Conservation (phyloP, 1,284 basidiomycete species). For the Sporisorium scitamineum region DNA sequence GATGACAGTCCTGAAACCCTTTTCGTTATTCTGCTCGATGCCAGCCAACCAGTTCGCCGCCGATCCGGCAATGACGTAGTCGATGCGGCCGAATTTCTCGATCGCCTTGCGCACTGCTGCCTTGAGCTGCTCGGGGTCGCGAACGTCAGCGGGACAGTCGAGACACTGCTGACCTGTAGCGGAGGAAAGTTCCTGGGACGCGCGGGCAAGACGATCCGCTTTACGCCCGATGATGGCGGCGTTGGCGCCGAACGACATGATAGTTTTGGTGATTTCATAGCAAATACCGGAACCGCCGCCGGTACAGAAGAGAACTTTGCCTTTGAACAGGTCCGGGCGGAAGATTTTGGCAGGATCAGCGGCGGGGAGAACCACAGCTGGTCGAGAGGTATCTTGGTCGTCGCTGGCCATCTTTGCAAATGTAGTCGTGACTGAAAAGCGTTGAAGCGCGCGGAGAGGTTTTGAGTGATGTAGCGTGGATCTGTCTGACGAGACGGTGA, state of each 20-base stretch:
- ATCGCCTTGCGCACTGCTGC: constrained; percentile 81
- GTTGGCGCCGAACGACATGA: constrained; percentile 86
- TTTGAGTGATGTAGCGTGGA: background rate
- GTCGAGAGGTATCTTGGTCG: constrained; percentile 24
- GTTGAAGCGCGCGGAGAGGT: background rate
- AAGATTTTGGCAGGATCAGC: constrained; percentile 71
- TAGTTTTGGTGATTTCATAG: constrained; percentile 78
- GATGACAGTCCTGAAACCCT: constrained; percentile 84
- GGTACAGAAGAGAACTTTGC: constrained; percentile 93
- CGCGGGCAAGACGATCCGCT: constrained; percentile 80
- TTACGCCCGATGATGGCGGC: constrained; percentile 88
- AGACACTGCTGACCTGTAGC: constrained; percentile 79
- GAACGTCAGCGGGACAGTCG: constrained; percentile 83
- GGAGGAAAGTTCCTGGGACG: constrained; percentile 79
- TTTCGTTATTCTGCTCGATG: constrained; percentile 64
- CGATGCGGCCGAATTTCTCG: constrained; percentile 84
- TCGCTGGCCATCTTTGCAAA: constrained; percentile 2
- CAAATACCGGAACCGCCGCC: constrained; percentile 79
- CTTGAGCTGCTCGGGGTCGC: constrained; percentile 79
- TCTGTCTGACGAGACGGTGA: background rate
- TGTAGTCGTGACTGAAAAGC: background rate
- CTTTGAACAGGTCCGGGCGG: constrained; percentile 84
- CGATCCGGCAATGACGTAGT: constrained; percentile 91
- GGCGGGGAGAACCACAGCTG: constrained; percentile 33
- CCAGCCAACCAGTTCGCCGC: constrained; percentile 69